Base-by-base conservation (phyloP, 805 yeast genomes). In the Ogataea wickerhamii region DNA sequence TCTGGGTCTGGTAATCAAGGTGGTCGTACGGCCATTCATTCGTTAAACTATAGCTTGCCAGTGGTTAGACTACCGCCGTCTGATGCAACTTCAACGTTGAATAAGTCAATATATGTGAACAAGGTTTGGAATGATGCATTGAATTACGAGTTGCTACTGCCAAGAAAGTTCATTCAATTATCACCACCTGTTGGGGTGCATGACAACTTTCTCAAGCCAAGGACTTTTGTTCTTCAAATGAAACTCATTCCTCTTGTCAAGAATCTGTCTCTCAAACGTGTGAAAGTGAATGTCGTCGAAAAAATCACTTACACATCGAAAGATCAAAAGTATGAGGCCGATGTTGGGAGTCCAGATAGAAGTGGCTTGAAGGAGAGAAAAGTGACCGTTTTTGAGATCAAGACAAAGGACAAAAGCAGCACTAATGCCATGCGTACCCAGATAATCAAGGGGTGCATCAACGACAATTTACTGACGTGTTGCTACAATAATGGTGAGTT, bases 61-160 rank as follows among this genome's bases (percentile, higher is more conserved):
- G 68, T 71, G 60, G 71, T 74, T 6, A 57, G 80, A 37, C 62
- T 76, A 1, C 80, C 80, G 1, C 81, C 81, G 0, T 71, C 76
- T 4, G 70, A 72, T 54, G 78, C 79, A 2, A 70, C 74, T 24
- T 71, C 78, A 3, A 72, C 75, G 6, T 66, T 77, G 5, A 82
- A 83, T 53, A 85, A 82, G 53, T 87, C 94, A 0, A 74, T 85
- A 13, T 83, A 80, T 56, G 87, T 85, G 24, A 82, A 81, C 55
- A 70, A 85, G 44, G 70, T 78, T 1, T 85, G 93, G 93, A 77
- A 78, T 48, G 80, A 82, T 38, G 58, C 87, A 0, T 60, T 85
- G 25, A 78, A 78, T 39, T 85, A 85, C 58, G 82, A 82, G 46
- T 71, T 85, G 12, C 74, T 87, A 0, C 71, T 85, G 41, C 88